Evolutionary conservation across 495 filamentous ascomycete genomes (phyloP).

Genomic region (Lasiosphaeria ovina): DNA sequence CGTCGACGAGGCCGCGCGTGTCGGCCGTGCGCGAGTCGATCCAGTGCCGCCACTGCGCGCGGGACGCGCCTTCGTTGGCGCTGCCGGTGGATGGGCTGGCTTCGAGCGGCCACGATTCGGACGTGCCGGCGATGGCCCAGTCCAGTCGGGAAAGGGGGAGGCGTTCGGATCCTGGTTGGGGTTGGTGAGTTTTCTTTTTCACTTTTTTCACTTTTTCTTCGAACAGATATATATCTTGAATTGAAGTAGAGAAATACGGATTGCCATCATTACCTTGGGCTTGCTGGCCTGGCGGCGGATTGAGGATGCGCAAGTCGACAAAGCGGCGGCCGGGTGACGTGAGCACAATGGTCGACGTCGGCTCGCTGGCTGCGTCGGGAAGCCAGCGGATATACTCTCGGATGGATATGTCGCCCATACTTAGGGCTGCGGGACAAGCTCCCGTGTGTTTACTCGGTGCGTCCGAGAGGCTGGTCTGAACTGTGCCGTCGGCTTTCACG

Average conservation of each 20-base stretch:
- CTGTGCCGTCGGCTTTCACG: too few species aligned
- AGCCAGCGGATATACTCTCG: constrained; percentile 45
- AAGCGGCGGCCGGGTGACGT: constrained; percentile 48
- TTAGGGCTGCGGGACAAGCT: not conserved
- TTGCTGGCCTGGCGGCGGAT: not conserved
- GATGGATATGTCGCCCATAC: constrained; percentile 40
- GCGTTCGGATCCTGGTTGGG: not conserved
- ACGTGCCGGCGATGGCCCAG: constrained; percentile 58
- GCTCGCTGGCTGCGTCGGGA: constrained; percentile 38
- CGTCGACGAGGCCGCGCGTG: constrained; percentile 39
- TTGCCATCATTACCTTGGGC: not conserved
- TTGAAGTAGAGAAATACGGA: not conserved
- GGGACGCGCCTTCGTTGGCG: constrained; percentile 12
- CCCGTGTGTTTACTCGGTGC: too few species aligned
- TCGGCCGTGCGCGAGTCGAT: constrained; percentile 44
- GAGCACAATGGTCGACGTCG: constrained; percentile 46
- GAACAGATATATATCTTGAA: not conserved
- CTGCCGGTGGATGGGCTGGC: not conserved
- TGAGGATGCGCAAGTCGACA: constrained; percentile 50
- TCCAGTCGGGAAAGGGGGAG: constrained; percentile 29
- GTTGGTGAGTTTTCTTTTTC: not conserved
- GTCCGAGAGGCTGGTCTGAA: too few species aligned
- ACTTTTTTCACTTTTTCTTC: not conserved
- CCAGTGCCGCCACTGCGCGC: constrained; percentile 51
- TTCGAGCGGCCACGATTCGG: constrained; percentile 19